Conservation (phyloP, 257 asterid species). For the Lycium barbarum region DNA sequence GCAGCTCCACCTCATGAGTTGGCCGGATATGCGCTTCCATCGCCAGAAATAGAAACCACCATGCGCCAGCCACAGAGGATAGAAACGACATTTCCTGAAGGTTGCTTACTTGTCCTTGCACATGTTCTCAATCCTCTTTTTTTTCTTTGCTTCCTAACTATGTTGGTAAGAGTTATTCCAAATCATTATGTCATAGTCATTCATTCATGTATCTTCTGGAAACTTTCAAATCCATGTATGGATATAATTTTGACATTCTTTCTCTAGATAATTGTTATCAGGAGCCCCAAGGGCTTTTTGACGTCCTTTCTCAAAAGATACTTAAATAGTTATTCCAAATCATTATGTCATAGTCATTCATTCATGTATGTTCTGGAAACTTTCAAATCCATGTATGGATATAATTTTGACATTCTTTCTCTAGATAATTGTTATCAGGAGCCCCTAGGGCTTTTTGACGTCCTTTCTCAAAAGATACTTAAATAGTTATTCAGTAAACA, state of each 20-base stretch:
- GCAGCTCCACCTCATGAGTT: constrained; percentile 39
- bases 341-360: neutral
- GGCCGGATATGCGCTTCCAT: constrained; percentile 31
- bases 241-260: neutral
- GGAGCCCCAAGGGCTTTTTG: neutral
- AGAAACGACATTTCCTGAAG: constrained; percentile 46
- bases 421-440: neutral
- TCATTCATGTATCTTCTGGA: neutral
- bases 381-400: neutral
- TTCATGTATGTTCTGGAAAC: neutral
- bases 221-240: neutral
- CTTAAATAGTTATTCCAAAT: neutral
- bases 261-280: neutral
- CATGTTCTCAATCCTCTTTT: neutral
- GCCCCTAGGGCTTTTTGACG: too few relatives aligned
- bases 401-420: neutral
- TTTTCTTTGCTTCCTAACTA: neutral
- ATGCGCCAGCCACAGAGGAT: constrained; percentile 32
- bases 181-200: neutral
- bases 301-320: too few relatives aligned
- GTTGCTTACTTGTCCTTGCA: constrained; percentile 26
- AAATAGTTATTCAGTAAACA: neutral
- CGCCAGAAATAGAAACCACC: constrained; percentile 39
- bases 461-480: neutral
- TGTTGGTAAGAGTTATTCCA: neutral